phyloP scores from a whole-genome alignment of 164 flowering plant species.

The Amborella trichopoda region DNA sequence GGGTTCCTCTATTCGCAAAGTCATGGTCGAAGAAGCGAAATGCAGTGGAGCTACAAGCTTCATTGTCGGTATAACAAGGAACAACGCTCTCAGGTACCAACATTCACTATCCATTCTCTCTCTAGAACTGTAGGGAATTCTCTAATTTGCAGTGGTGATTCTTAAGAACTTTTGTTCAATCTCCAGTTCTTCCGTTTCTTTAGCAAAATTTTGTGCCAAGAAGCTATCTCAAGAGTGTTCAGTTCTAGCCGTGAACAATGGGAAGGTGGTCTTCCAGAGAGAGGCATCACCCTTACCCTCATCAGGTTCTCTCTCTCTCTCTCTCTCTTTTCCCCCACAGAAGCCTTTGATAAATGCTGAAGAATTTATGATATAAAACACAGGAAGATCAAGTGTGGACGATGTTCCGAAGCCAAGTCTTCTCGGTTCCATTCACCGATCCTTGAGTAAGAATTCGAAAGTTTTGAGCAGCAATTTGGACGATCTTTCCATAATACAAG shows the following conservation, averaged over 20 bases:
- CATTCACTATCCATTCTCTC: not conserved
- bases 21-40: constrained; percentile 58
- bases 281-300: constrained; percentile 15
- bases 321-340: not conserved
- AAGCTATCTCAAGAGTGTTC: constrained; percentile 54
- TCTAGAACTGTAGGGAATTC: constrained; percentile 13
- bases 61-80: constrained; percentile 53
- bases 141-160: not conserved
- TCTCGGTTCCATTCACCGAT: constrained; percentile 26
- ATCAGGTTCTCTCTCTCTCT: constrained; percentile 17
- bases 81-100: not conserved
- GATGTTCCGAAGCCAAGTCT: constrained; percentile 8
- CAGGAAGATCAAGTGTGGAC: not conserved
- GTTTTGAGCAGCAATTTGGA: constrained; percentile 9
- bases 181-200: constrained; percentile 35
- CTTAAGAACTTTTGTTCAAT: not conserved
- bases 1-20: constrained; percentile 54
- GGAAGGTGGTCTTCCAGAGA: constrained; percentile 64
- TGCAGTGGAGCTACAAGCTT: constrained; percentile 39
- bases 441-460: constrained; percentile 27
- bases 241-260: constrained; percentile 73
- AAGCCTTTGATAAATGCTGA: not conserved
- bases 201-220: constrained; percentile 78
- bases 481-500: not conserved
- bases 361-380: not conserved